Conservation (phyloP, 2,329 filamentous ascomycete species). For the Sporothrix brasiliensis region DNA sequence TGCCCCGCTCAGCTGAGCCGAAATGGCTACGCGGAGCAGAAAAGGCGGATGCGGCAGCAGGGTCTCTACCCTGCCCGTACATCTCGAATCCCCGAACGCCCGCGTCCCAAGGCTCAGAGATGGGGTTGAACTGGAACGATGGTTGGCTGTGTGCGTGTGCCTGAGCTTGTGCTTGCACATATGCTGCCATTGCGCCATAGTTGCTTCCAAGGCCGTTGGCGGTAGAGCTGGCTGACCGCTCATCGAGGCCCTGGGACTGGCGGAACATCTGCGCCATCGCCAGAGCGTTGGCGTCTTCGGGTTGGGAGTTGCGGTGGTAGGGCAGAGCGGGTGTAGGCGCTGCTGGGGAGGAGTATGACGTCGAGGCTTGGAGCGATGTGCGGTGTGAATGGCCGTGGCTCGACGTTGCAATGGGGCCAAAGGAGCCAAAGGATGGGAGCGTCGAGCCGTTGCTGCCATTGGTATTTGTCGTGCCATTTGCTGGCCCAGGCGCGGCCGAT, state of each 20-base stretch:
- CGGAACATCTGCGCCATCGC: constrained; percentile 22
- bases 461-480: neutral
- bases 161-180: constrained; percentile 10
- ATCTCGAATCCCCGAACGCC: constrained; percentile 35
- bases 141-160: constrained; percentile 32
- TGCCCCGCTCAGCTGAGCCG: constrained; percentile 43
- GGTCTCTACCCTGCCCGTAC: constrained; percentile 10
- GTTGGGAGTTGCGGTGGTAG: constrained; percentile 28
- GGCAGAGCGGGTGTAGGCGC: constrained; percentile 21
- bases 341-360: constrained; percentile 29
- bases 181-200: constrained; percentile 8
- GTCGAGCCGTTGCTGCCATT: constrained; percentile 2
- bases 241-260: constrained; percentile 22
- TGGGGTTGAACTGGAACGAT: constrained; percentile 53
- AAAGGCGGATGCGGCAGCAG: constrained; percentile 3
- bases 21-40: constrained; percentile 41
- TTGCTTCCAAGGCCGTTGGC: neutral
- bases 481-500: constrained; percentile 14
- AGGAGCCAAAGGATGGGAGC: constrained; percentile 23
- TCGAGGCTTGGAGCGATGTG: constrained; percentile 45
- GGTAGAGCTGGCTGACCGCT: neutral
- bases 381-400: constrained; percentile 54
- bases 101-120: constrained; percentile 51
- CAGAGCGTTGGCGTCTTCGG: constrained; percentile 24
- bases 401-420: constrained; percentile 41